Conservation (phyloP, 2,329 filamentous ascomycete species). For the Ramichloridium luteum region DNA sequence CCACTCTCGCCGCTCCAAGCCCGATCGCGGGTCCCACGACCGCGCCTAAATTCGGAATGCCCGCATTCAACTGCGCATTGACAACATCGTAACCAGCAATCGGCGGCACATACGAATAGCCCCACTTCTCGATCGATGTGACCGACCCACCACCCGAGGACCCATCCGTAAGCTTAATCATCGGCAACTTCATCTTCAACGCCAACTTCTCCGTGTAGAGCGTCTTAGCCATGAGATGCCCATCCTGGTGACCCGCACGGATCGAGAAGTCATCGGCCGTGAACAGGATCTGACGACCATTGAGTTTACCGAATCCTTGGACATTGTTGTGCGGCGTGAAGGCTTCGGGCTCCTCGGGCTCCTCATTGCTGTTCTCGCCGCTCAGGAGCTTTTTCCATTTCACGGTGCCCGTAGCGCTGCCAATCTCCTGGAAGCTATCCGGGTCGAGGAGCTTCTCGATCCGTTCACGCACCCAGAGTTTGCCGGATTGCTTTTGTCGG, state of each 20-base stretch:
- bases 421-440: constrained; percentile 46
- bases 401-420: constrained; percentile 47
- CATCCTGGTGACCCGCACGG: constrained; percentile 52
- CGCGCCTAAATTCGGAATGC: constrained; percentile 53
- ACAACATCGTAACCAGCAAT: constrained; percentile 44
- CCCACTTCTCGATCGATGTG: constrained; percentile 43
- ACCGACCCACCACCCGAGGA: constrained; percentile 51
- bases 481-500: constrained; percentile 51
- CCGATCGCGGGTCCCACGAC: constrained; percentile 53
- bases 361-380: constrained; percentile 17
- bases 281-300: constrained; percentile 44
- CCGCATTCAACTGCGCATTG: constrained; percentile 44
- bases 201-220: constrained; percentile 51
- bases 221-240: constrained; percentile 43
- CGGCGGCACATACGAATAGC: constrained; percentile 49
- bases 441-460: constrained; percentile 46
- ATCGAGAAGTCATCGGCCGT: constrained; percentile 55
- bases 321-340: constrained; percentile 52
- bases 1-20: constrained; percentile 48
- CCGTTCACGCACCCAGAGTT: constrained; percentile 53
- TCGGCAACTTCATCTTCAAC: constrained; percentile 44
- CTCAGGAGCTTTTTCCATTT: constrained; percentile 40
- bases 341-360: constrained; percentile 36
- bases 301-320: constrained; percentile 39
- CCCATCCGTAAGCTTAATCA: constrained; percentile 53